Conservation (phyloP, 1,284 basidiomycete species). For the Cerioporus squamosus region DNA sequence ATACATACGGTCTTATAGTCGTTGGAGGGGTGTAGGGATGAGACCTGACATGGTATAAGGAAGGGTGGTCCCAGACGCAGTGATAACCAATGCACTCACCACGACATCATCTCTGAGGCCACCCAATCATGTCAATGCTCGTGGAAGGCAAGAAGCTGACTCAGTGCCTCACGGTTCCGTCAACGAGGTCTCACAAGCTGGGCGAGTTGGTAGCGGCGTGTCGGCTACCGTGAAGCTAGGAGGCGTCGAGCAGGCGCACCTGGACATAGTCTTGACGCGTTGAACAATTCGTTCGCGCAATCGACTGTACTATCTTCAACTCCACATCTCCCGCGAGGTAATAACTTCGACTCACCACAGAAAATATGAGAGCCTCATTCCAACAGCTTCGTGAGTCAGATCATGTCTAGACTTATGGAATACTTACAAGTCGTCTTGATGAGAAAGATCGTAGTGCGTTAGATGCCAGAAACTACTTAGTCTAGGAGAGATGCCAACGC, state of each 20-base stretch:
- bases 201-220: neutral
- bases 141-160: neutral
- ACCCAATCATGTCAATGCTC: neutral
- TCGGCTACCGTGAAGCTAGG: too few relatives aligned
- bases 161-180: conserved; percentile 66
- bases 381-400: neutral
- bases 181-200: conserved; percentile 79
- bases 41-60: conserved; percentile 50
- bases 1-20: conserved; percentile 78
- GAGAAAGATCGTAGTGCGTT: neutral
- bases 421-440: conserved; percentile 40
- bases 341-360: conserved; percentile 56
- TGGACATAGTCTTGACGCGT: conserved; percentile 74
- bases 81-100: conserved; percentile 39
- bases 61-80: neutral
- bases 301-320: conserved; percentile 54
- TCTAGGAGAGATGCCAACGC: conserved; percentile 34
- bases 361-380: conserved; percentile 78
- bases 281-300: conserved; percentile 84
- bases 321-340: neutral
- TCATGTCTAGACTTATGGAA: neutral
- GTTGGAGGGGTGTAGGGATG: conserved; percentile 79
- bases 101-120: conserved; percentile 77
- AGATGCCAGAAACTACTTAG: too few relatives aligned
- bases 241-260: conserved; percentile 41